phyloP scores from a whole-genome alignment of 2,329 filamentous ascomycete species.

The Colletotrichum kahawae region DNA sequence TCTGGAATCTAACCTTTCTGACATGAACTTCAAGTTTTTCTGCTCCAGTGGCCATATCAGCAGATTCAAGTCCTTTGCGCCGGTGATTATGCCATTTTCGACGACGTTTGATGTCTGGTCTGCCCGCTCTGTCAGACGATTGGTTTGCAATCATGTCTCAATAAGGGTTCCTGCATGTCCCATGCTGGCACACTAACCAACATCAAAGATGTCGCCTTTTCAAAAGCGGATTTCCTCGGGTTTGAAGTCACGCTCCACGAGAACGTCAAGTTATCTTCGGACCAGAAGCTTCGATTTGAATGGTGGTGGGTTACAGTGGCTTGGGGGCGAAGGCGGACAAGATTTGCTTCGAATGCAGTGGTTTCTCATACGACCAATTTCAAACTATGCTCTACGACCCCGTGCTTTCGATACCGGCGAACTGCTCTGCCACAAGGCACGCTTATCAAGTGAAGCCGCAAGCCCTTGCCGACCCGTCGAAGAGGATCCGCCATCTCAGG shows the following conservation, averaged over 20 bases:
- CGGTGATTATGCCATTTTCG: not conserved
- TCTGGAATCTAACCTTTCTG: not conserved
- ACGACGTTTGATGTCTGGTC: not conserved
- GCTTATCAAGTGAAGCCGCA: not conserved
- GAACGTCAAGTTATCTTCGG: not conserved
- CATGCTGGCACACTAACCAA: not conserved
- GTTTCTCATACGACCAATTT: not conserved
- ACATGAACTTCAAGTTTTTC: not conserved
- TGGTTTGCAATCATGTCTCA: not conserved
- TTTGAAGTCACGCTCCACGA: not conserved
- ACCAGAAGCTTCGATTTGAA: not conserved
- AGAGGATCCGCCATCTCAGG: not conserved
- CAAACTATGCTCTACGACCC: not conserved
- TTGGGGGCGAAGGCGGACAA: not conserved
- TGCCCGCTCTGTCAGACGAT: not conserved
- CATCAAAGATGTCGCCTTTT: not conserved
- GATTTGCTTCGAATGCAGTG: not conserved
- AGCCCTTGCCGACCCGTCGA: not conserved
- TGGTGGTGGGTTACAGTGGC: not conserved
- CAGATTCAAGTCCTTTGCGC: not conserved
- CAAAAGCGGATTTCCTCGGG: not conserved
- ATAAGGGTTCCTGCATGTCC: conserved; percentile 10
- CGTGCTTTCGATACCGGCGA: not conserved
- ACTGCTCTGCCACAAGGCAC: not conserved
- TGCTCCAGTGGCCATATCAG: not conserved